Evolutionary conservation across 1,284 basidiomycete genomes (phyloP), one percentile per base, ranked within the genome.

Genomic region (Flammula alnicola): DNA sequence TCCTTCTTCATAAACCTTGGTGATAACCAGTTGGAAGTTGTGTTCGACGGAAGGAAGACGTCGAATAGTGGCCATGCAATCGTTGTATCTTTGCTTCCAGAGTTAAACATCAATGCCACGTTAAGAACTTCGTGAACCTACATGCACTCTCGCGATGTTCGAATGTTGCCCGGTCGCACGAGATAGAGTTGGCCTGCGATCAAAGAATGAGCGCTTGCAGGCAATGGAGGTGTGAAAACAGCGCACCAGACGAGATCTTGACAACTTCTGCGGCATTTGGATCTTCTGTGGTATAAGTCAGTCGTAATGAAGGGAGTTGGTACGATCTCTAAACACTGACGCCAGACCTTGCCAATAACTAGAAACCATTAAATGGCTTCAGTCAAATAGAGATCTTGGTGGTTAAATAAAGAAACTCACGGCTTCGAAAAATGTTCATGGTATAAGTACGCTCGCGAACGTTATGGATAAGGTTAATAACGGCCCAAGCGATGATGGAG

Each of bases 101-200:
- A 37, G 25, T 30, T 16, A 37, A 25, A 36, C 29, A 3, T 17
- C 27, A 26, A 12, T 26, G 6, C 8, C n/a, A 37, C 8, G n/a
- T 39, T 44, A 19, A 42, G 42, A 20, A 22, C 40, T 50, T 35
- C 30, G 5, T 36, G 2, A 20, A 78, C 93, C 62, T 66, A 96
- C 94, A 99, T 97, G 93, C 97, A 99, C 78, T 98, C 96, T 61
- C 95, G 78, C 9, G 90, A 90, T 31, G 93, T 91, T 59, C 96
- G 89, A 60, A 97, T 88, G 59, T 88, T 91, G 52, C 91, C 93
- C 31, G 93, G 91, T 40, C 96, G 85, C 49, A 96, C 86, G 52
- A 98, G 86, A 71, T 90, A 96, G 23, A 99, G 82, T 64, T 95
- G 88, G 2, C 96, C 97, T 55, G 37, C 17, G 51, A 39, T 33